A percentile compares a stretch with the other conserved stretches of the same genome.
These are phyloP conservation scores for Rhododendron vialii DNA, from an alignment of 148 eudicot species.

Conservation along the genomic window DNA sequence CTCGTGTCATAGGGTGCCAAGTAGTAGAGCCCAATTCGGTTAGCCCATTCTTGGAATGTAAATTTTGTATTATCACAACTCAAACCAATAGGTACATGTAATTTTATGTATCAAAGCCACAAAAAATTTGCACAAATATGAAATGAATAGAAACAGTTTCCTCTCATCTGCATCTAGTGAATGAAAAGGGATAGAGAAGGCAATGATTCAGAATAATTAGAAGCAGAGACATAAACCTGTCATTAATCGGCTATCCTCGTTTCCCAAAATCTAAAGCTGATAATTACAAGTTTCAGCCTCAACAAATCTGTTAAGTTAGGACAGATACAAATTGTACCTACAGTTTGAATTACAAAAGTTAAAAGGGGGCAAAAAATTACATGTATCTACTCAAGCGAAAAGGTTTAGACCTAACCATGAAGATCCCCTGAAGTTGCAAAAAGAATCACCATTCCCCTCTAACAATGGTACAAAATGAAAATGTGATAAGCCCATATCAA, in stretches of 20 bases:
- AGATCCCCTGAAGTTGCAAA: constrained; percentile 9
- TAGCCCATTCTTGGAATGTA: neutral
- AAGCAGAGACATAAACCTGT: neutral
- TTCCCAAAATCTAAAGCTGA: neutral
- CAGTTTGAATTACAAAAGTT: constrained; percentile 7
- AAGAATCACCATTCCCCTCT: constrained; percentile 30
- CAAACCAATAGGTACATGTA: neutral
- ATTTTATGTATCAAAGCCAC: neutral
- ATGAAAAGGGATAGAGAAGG: neutral
- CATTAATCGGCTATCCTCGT: neutral
- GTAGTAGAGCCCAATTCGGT: no score
- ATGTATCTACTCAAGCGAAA: constrained; percentile 6
- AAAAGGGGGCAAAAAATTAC: constrained; percentile 5
- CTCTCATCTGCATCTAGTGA: neutral
- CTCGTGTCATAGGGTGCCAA: neutral
- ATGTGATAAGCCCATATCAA: constrained; percentile 6
- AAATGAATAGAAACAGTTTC: neutral
- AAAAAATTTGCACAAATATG: neutral
- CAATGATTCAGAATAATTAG: neutral
- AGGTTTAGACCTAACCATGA: neutral
- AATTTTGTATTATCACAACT: neutral
- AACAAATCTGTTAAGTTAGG: constrained; percentile 4
- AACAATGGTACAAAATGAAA: constrained; percentile 27
- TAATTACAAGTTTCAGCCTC: constrained; percentile 12
- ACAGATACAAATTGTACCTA: constrained; percentile 17